Conservation (phyloP, 176 grass and related monocot genomes). For the Hordeum marinum region DNA sequence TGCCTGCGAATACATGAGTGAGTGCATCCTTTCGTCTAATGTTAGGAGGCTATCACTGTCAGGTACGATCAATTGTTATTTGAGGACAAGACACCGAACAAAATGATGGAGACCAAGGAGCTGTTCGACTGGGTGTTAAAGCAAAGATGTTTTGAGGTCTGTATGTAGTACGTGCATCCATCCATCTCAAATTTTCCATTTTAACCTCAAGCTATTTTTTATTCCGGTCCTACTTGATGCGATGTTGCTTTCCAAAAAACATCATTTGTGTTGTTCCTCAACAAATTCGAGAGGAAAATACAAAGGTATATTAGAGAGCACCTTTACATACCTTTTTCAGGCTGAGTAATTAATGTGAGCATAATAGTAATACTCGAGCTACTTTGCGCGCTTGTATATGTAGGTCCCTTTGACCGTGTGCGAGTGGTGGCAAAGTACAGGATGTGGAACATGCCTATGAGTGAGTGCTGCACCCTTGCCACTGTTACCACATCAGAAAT, state of each 20-base stretch:
- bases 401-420: slow-evolving; percentile 87
- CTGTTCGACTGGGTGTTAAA: slow-evolving; percentile 91
- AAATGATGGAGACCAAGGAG: slow-evolving; percentile 95
- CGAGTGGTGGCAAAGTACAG: slow-evolving; percentile 83
- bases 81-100: slow-evolving; percentile 86
- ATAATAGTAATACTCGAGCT: neutral
- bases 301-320: slow-evolving; percentile 48
- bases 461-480: slow-evolving; percentile 33
- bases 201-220: no score
- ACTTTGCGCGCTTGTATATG: slow-evolving; percentile 3
- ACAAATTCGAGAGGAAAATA: slow-evolving; percentile 95
- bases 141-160: slow-evolving; percentile 93
- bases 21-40: no score
- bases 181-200: no score
- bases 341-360: neutral
- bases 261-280: neutral
- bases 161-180: neutral
- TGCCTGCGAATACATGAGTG: no score
- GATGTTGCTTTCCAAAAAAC: no score
- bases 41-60: neutral
- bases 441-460: slow-evolving; percentile 92
- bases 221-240: no score
- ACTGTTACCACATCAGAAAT: neutral
- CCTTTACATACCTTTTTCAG: neutral
- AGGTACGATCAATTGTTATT: slow-evolving; percentile 94